Conservation (phyloP, 2,329 filamentous ascomycete genomes). For the Penicillium sp. region DNA sequence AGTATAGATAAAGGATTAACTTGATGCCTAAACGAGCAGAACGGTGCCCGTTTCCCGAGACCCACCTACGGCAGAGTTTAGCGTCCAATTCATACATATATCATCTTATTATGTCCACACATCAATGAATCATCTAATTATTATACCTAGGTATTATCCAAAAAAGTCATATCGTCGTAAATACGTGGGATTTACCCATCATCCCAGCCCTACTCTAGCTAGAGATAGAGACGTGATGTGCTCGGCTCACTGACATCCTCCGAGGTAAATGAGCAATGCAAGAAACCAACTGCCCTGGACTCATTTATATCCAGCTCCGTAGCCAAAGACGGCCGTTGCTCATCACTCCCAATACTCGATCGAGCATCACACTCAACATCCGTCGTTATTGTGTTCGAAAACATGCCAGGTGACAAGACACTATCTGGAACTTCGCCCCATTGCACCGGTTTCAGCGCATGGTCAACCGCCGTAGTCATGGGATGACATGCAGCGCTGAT, state of each 20-base stretch:
- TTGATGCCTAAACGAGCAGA: conserved; percentile 7
- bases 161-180: background rate
- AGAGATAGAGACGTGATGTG: background rate
- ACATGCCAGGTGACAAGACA: background rate
- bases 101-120: background rate
- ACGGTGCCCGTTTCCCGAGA: background rate
- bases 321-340: background rate
- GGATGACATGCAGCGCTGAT: conserved; percentile 2
- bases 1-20: conserved; percentile 2
- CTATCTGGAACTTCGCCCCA: background rate
- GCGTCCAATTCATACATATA: background rate
- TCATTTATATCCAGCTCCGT: background rate
- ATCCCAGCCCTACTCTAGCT: background rate
- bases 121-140: background rate
- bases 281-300: background rate
- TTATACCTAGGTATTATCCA: too few species aligned
- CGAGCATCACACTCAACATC: background rate
- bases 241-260: background rate
- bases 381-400: background rate
- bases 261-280: background rate
- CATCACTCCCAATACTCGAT: background rate
- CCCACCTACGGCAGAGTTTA: background rate
- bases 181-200: background rate
- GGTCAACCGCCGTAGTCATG: background rate
- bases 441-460: background rate